These are phyloP conservation scores for Suhomyces atakaporum DNA, from an alignment of 1,139 yeast species.

Conservation along the genomic window DNA sequence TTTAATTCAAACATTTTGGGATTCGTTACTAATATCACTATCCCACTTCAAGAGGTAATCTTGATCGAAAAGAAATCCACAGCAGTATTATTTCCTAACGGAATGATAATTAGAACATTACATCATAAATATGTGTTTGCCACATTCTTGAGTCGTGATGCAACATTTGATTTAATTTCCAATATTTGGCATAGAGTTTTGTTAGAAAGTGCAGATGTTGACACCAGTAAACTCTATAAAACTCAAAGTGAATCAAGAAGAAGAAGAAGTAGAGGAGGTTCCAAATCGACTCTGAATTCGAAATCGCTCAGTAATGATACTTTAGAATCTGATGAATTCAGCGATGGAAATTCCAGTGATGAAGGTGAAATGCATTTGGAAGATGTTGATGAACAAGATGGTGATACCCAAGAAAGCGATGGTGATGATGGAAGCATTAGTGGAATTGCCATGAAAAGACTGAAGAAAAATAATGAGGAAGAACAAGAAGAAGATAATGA, in stretches of 20 bases:
- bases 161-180: slow-evolving; percentile 60
- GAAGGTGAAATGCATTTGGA: slow-evolving; percentile 8
- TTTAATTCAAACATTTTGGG: slow-evolving; percentile 77
- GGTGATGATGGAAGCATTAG: slow-evolving; percentile 10
- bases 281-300: slow-evolving; percentile 15
- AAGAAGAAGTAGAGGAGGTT: slow-evolving; percentile 13
- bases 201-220: slow-evolving; percentile 25
- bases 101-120: slow-evolving; percentile 67
- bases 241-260: slow-evolving; percentile 4
- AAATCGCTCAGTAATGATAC: slow-evolving; percentile 15
- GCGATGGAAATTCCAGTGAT: slow-evolving; percentile 4
- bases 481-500: slow-evolving; percentile 9
- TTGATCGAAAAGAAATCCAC: slow-evolving; percentile 73
- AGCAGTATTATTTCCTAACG: slow-evolving; percentile 74
- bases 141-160: slow-evolving; percentile 66
- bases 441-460: slow-evolving; percentile 9
- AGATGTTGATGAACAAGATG: slow-evolving; percentile 12
- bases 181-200: slow-evolving; percentile 60
- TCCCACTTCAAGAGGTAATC: slow-evolving; percentile 69
- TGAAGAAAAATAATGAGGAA: slow-evolving; percentile 5
- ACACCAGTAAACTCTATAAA: slow-evolving; percentile 8
- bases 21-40: slow-evolving; percentile 66
- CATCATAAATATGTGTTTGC: slow-evolving; percentile 76
- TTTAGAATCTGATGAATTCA: slow-evolving; percentile 5
- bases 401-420: slow-evolving; percentile 2